Evolutionary conservation across 768 basidiomycete genomes (phyloP).

Genomic region (Lentinula guzmanii): DNA sequence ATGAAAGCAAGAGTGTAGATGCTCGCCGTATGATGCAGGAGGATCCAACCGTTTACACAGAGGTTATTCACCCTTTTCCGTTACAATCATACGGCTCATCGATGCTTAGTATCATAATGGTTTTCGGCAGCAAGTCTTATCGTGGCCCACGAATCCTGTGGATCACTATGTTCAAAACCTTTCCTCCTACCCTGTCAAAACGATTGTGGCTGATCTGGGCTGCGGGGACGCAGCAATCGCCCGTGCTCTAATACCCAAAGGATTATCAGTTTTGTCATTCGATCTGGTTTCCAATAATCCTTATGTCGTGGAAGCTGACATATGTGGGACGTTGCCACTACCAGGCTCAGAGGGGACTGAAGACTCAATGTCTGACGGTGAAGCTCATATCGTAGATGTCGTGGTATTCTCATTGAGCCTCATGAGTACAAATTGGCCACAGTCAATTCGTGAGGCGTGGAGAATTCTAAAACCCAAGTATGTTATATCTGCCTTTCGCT

Average conservation of each 20-base stretch:
- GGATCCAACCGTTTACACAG: slow-evolving; percentile 75
- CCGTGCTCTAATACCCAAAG: slow-evolving; percentile 61
- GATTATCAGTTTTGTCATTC: slow-evolving; percentile 67
- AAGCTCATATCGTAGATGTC: slow-evolving; percentile 81
- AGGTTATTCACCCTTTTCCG: slow-evolving; percentile 41
- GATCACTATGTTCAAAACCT: slow-evolving; percentile 67
- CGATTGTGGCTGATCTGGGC: slow-evolving; percentile 88
- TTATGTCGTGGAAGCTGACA: slow-evolving; percentile 88
- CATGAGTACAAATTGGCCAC: slow-evolving; percentile 97
- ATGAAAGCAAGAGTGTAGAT: slow-evolving; percentile 75
- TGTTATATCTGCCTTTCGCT: slow-evolving; percentile 21
- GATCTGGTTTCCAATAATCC: slow-evolving; percentile 71
- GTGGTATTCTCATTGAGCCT: slow-evolving; percentile 92
- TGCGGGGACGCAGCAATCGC: slow-evolving; percentile 94
- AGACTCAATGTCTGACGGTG: slow-evolving; percentile 34
- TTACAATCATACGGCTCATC: neutral
- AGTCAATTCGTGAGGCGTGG: slow-evolving; percentile 84
- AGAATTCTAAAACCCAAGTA: slow-evolving; percentile 81
- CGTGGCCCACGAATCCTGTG: slow-evolving; percentile 96
- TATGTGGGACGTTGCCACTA: slow-evolving; percentile 71
- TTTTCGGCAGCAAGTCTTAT: slow-evolving; percentile 85
- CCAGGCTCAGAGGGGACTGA: slow-evolving; percentile 65
- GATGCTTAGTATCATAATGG: slow-evolving; percentile 81
- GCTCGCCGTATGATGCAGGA: slow-evolving; percentile 80
- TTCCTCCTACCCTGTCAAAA: slow-evolving; percentile 54